These are phyloP conservation scores for Spinacia oleracea DNA, from an alignment of 179 eudicot species.

Conservation along the genomic window DNA sequence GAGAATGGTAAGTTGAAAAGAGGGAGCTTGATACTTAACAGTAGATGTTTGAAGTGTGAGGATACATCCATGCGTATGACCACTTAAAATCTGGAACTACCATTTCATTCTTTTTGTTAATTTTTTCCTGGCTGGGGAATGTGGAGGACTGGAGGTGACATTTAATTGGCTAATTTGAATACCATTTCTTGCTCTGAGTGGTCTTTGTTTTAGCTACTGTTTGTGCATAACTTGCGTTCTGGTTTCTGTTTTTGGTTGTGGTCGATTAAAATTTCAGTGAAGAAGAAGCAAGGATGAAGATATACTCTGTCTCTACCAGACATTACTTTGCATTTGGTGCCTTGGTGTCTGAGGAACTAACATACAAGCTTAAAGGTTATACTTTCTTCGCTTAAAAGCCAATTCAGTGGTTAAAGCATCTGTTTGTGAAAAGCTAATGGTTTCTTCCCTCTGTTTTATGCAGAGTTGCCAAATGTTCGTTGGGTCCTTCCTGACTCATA, in stretches of 20 bases:
- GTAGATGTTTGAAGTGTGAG: neutral
- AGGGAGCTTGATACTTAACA: neutral
- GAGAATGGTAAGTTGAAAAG: neutral
- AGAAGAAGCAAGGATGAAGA: constrained; percentile 91
- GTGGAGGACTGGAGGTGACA: no score
- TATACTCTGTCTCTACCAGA: constrained; percentile 83
- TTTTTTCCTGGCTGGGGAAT: neutral
- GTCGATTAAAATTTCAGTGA: constrained; percentile 41
- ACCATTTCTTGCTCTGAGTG: neutral
- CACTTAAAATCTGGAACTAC: neutral
- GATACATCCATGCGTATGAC: neutral
- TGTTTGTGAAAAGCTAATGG: neutral
- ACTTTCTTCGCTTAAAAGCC: neutral
- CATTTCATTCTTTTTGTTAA: neutral
- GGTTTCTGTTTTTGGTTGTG: neutral
- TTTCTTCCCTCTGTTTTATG: neutral
- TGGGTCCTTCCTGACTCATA: constrained; percentile 98
- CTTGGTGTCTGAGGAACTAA: constrained; percentile 73
- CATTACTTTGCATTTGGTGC: constrained; percentile 95
- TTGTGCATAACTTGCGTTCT: neutral
- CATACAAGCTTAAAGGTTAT: constrained; percentile 77
- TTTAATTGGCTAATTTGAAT: neutral
- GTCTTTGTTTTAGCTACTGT: neutral
- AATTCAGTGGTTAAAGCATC: neutral
- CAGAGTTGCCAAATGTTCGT: constrained; percentile 66